A percentile compares a stretch with the other conserved stretches of the same genome.
phyloP scores from a whole-genome alignment of 2,329 filamentous ascomycete species.

The Phymatotrichopsis omnivora region DNA sequence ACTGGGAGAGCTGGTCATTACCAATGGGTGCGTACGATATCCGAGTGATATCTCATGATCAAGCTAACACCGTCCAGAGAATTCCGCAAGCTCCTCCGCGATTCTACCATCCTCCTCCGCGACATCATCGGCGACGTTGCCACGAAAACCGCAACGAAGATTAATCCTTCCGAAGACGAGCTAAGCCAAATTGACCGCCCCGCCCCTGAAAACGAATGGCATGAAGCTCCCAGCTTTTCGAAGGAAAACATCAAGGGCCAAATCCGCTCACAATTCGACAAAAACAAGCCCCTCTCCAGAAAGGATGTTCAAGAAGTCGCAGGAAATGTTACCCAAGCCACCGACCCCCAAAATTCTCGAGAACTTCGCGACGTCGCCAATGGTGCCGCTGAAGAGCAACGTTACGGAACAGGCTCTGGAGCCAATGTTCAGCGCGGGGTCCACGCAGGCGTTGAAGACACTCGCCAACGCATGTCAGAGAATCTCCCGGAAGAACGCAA shows the following conservation, averaged over 20 bases:
- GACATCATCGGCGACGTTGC: constrained; percentile 91
- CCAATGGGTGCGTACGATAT: constrained; percentile 93
- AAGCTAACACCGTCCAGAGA: constrained; percentile 36
- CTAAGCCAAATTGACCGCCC: constrained; percentile 69
- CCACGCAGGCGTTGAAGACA: constrained; percentile 37
- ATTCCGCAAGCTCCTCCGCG: constrained; percentile 45
- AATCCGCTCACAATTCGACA: constrained; percentile 50
- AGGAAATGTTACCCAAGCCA: constrained; percentile 46
- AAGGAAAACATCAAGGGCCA: constrained; percentile 60
- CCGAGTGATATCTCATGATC: constrained; percentile 19
- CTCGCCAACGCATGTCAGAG: constrained; percentile 49
- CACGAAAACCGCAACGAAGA: constrained; percentile 59
- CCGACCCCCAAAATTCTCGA: constrained; percentile 47
- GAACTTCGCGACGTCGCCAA: constrained; percentile 46
- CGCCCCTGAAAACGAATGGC: constrained; percentile 87
- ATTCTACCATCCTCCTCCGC: constrained; percentile 68
- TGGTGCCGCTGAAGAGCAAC: constrained; percentile 43
- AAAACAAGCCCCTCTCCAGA: constrained; percentile 42
- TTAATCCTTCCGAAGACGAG: constrained; percentile 69
- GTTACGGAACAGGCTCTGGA: constrained; percentile 40
- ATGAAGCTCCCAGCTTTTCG: constrained; percentile 69
- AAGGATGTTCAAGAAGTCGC: constrained; percentile 53
- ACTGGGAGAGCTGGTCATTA: constrained; percentile 78
- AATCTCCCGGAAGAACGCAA: constrained; percentile 55
- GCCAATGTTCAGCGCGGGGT: constrained; percentile 39